Percentiles rank a stretch among this genome's conserved stretches.
phyloP scores from a whole-genome alignment of 257 asterid species.

The Jacaranda copaia region DNA sequence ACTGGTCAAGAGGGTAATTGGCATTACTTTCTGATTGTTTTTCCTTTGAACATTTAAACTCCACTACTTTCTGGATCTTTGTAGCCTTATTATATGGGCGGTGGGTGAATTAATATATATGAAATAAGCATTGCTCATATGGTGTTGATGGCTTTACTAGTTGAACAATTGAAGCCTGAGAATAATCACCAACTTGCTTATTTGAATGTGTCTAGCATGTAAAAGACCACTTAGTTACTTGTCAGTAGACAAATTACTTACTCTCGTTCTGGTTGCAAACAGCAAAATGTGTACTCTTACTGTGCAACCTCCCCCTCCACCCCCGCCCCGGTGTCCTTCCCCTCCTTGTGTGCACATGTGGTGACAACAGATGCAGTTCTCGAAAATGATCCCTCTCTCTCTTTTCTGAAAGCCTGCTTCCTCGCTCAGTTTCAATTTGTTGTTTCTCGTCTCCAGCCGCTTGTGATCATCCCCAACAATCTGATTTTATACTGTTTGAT shows the following conservation, averaged over 20 bases:
- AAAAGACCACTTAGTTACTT: not conserved
- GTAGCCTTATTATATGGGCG: constrained; percentile 6
- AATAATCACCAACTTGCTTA: constrained; percentile 11
- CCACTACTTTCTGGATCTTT: constrained; percentile 8
- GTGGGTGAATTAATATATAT: not conserved
- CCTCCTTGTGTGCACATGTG: too few relatives aligned
- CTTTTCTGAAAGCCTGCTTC: not conserved
- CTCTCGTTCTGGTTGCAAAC: too few relatives aligned
- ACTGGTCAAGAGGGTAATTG: constrained; percentile 77
- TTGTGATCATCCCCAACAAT: constrained; percentile 17
- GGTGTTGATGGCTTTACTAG: constrained; percentile 1
- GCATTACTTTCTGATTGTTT: constrained; percentile 31
- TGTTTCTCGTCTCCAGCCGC: constrained; percentile 9
- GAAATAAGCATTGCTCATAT: not conserved
- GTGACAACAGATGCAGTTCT: too few relatives aligned
- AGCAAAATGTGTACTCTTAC: too few relatives aligned
- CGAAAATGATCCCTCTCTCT: not conserved
- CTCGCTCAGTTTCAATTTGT: not conserved
- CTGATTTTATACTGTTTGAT: constrained; percentile 6
- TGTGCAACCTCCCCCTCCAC: too few relatives aligned
- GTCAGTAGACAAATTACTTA: too few relatives aligned
- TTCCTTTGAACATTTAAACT: not conserved
- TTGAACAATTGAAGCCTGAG: constrained; percentile 16
- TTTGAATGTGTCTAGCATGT: constrained; percentile 14
- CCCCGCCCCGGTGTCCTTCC: too few relatives aligned